These are phyloP conservation scores for Blastocladiella emersonii DNA, from an alignment of 371 early-diverging fungal species.

Conservation along the genomic window DNA sequence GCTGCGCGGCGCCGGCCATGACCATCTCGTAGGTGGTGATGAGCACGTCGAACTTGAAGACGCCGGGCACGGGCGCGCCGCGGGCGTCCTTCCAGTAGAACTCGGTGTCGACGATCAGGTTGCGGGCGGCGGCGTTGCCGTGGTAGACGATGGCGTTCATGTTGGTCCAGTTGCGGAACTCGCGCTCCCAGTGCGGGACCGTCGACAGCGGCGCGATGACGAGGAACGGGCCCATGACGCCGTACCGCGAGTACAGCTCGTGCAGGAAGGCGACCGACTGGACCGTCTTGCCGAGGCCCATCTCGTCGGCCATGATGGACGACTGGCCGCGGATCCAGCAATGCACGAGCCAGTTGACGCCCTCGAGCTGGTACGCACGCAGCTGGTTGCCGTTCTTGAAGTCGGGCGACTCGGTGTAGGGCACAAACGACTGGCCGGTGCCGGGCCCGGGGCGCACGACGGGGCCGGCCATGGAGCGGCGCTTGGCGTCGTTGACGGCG, in stretches of 20 bases:
- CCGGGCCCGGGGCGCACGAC: conserved; percentile 14
- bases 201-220: conserved; percentile 61
- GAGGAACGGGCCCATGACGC: conserved; percentile 59
- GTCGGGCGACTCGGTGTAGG: conserved; percentile 44
- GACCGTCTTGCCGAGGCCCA: conserved; percentile 88
- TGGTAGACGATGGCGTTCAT: conserved; percentile 61
- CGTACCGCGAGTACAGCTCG: conserved; percentile 29
- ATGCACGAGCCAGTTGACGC: conserved; percentile 1
- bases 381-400: conserved; percentile 52
- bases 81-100: conserved; percentile 45
- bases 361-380: conserved; percentile 3
- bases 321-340: conserved; percentile 6
- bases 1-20: conserved; percentile 47
- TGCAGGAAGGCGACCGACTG: conserved; percentile 66
- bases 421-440: conserved; percentile 27
- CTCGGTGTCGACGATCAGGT: conserved; percentile 51
- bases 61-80: conserved; percentile 29
- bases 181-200: conserved; percentile 28
- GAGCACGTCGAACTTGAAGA: conserved; percentile 66
- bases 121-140: conserved; percentile 38
- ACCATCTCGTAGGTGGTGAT: conserved; percentile 83
- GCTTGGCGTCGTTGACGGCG: not conserved
- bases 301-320: conserved; percentile 70
- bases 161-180: conserved; percentile 61
- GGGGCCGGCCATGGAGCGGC: not conserved